Conservation (phyloP, 2,329 filamentous ascomycete species). For the Aspergillus melleus region DNA sequence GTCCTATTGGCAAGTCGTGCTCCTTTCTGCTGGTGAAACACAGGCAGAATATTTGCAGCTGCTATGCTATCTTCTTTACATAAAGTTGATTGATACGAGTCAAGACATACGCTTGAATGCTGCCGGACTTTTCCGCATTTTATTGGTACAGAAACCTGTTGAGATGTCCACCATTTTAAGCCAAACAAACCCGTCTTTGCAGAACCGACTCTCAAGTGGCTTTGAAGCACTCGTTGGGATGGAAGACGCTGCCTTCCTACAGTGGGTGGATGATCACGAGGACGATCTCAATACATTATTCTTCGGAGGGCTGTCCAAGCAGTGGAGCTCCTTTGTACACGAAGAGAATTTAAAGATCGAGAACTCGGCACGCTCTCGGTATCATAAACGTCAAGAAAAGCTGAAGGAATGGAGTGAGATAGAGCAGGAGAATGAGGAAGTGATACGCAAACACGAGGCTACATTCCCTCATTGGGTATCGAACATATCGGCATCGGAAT, state of each 20-base stretch:
- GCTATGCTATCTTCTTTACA: conserved; percentile 90
- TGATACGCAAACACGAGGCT: conserved; percentile 78
- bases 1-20: conserved; percentile 92
- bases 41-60: conserved; percentile 82
- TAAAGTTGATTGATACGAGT: conserved; percentile 74
- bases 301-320: conserved; percentile 73
- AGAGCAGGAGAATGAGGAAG: conserved; percentile 66
- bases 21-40: conserved; percentile 73
- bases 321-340: conserved; percentile 85
- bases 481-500: conserved; percentile 90
- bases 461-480: conserved; percentile 90
- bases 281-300: conserved; percentile 79
- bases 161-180: conserved; percentile 74
- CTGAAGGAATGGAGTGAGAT: conserved; percentile 78
- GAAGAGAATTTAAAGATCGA: conserved; percentile 78
- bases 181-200: conserved; percentile 68
- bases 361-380: conserved; percentile 69
- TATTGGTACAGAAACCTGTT: conserved; percentile 88
- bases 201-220: conserved; percentile 69
- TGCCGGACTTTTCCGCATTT: conserved; percentile 83
- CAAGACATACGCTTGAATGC: conserved; percentile 70
- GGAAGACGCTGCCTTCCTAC: conserved; percentile 83
- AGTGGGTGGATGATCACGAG: conserved; percentile 83
- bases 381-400: conserved; percentile 76
- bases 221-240: conserved; percentile 84